These are phyloP conservation scores for Candida manassasensis DNA, from an alignment of 805 yeast genomes.

Conservation along the genomic window DNA sequence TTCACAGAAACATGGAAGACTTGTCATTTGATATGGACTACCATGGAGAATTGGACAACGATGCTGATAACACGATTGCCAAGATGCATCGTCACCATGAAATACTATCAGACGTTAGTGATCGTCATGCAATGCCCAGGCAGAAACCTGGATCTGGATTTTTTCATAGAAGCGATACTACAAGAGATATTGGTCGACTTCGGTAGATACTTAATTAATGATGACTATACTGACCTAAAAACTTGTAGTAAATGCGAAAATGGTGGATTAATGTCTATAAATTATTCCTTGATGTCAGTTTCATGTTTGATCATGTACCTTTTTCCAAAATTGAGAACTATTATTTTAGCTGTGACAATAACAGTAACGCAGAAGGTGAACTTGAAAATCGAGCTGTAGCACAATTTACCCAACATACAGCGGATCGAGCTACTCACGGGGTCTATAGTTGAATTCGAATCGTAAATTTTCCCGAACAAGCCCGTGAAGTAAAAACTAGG, in stretches of 20 bases:
- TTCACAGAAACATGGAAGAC: constrained; percentile 62
- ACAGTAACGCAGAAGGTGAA: constrained; percentile 32
- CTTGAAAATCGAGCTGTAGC: constrained; percentile 45
- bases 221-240: too few species aligned
- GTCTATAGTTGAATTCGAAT: constrained; percentile 29
- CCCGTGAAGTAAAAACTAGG: constrained; percentile 58
- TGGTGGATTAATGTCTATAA: too few species aligned
- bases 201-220: too few species aligned
- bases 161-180: constrained; percentile 10
- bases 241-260: too few species aligned
- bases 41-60: constrained; percentile 26
- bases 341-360: constrained; percentile 18
- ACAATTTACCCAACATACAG: constrained; percentile 30
- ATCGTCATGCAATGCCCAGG: constrained; percentile 21
- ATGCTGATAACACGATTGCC: constrained; percentile 12
- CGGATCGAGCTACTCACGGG: constrained; percentile 9
- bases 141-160: constrained; percentile 9
- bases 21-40: constrained; percentile 34
- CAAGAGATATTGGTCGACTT: constrained; percentile 11
- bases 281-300: background rate
- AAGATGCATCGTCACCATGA: constrained; percentile 12
- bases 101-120: constrained; percentile 17
- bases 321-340: constrained; percentile 13
- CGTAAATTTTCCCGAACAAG: constrained; percentile 62
- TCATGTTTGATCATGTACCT: background rate